phyloP scores from a whole-genome alignment of 345 rosid genomes.

The Gossypium longicalyx region DNA sequence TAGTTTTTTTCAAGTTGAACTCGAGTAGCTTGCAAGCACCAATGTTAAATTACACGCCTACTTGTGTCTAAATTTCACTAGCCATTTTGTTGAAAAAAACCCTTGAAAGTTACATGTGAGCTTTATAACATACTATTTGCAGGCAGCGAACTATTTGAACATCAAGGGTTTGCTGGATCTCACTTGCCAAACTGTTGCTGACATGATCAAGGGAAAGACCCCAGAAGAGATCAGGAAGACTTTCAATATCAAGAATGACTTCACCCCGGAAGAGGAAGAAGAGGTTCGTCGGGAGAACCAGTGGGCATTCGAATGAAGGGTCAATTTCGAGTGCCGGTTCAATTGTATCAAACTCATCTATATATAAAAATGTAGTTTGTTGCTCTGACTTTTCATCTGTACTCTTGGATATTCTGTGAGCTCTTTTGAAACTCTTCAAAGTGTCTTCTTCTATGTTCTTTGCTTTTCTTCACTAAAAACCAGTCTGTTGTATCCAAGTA shows the following conservation, averaged over 20 bases:
- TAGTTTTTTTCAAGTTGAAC: too few species aligned
- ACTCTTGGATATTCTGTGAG: background rate
- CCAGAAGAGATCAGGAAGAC: conserved; percentile 52
- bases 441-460: background rate
- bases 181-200: conserved; percentile 53
- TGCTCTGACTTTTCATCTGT: background rate
- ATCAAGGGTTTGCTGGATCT: conserved; percentile 46
- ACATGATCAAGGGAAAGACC: conserved; percentile 49
- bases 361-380: background rate
- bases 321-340: background rate
- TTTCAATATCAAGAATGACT: conserved; percentile 55
- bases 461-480: background rate
- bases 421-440: background rate
- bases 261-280: conserved; percentile 54
- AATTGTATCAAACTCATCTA: background rate
- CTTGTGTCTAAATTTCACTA: too few species aligned
- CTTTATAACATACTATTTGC: background rate
- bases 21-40: too few species aligned
- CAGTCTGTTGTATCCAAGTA: background rate
- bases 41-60: too few species aligned
- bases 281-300: conserved; percentile 62
- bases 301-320: conserved; percentile 62
- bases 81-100: background rate
- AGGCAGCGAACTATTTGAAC: conserved; percentile 64
- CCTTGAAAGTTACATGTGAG: background rate